These are phyloP conservation scores for Phytophthora pluvialis DNA, from an alignment of 352 stramenopile genomes.

Conservation along the genomic window DNA sequence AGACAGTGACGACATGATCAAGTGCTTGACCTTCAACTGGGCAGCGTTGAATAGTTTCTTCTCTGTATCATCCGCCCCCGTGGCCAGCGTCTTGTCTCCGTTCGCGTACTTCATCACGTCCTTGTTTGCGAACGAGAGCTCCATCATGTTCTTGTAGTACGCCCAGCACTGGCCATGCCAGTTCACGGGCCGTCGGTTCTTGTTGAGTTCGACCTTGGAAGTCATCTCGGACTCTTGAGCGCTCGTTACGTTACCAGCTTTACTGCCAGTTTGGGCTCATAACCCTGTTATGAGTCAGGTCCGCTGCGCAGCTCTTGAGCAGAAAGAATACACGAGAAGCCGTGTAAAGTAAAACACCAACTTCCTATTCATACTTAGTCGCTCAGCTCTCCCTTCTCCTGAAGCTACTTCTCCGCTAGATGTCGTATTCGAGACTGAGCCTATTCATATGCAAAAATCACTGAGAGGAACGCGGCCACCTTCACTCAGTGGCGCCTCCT, in stretches of 20 bases:
- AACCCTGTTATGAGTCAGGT: constrained; percentile 11
- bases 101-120: not conserved
- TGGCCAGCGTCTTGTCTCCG: not conserved
- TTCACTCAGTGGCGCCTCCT: too few relatives aligned
- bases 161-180: constrained; percentile 16
- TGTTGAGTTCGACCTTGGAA: constrained; percentile 20
- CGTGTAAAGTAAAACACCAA: too few relatives aligned
- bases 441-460: not conserved
- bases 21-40: constrained; percentile 4
- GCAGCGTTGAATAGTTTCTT: too few relatives aligned
- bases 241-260: not conserved
- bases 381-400: not conserved
- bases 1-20: constrained; percentile 13
- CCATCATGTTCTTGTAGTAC: constrained; percentile 25
- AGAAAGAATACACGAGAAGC: too few relatives aligned
- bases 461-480: too few relatives aligned
- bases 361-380: not conserved
- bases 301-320: too few relatives aligned
- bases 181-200: constrained; percentile 13
- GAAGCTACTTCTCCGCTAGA: not conserved
- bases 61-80: not conserved
- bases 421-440: not conserved
- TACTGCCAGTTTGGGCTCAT: constrained; percentile 12
- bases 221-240: constrained; percentile 15
- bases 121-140: constrained; percentile 8